Conservation (phyloP, 176 grass and related monocot genomes). For the Cymbopogon citratus region DNA sequence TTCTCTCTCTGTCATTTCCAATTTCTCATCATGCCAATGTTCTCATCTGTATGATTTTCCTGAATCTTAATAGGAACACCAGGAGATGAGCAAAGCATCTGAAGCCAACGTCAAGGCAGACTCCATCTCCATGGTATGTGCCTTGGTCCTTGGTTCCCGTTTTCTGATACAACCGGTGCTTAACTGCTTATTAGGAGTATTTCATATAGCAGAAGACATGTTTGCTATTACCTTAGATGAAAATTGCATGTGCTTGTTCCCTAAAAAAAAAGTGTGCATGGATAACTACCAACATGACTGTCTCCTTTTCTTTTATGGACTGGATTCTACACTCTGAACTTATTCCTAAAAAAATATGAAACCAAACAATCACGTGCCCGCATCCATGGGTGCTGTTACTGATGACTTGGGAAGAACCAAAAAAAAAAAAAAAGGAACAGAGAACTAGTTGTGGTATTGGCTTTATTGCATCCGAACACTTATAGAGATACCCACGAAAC, state of each 20-base stretch:
- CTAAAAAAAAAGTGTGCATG: too few relatives aligned
- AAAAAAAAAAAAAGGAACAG: not conserved
- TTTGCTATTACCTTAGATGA: not conserved
- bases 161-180: not conserved
- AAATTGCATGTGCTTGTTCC: too few relatives aligned
- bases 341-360: not conserved
- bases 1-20: not conserved
- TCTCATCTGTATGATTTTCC: not conserved
- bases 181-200: not conserved
- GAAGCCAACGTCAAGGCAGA: conserved; percentile 24
- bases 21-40: not conserved
- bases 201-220: not conserved
- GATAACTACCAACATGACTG: not conserved
- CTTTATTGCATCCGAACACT: not conserved
- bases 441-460: not conserved
- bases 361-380: not conserved
- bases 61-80: conserved; percentile 28
- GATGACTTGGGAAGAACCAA: not conserved
- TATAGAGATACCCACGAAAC: not conserved
- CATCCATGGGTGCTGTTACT: not conserved
- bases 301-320: not conserved
- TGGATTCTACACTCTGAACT: not conserved
- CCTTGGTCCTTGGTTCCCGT: not conserved
- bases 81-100: conserved; percentile 42
- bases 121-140: conserved; percentile 32